These are phyloP conservation scores for Neonectria neomacrospora DNA, from an alignment of 2,329 filamentous ascomycete species.

Conservation along the genomic window DNA sequence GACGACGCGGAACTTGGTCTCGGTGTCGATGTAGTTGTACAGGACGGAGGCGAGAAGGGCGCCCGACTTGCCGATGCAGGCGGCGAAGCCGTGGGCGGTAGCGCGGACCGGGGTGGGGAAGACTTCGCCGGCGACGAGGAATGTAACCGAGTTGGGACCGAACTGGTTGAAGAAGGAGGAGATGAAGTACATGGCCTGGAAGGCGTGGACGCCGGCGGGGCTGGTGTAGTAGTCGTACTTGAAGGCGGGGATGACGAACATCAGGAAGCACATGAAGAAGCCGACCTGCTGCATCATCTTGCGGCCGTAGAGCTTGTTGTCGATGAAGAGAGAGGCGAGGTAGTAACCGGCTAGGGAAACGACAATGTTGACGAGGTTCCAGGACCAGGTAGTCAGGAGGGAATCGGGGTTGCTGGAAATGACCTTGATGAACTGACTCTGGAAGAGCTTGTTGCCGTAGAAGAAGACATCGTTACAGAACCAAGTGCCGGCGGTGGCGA, in stretches of 20 bases:
- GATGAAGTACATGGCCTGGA: slow-evolving; percentile 98
- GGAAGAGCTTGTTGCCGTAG: slow-evolving; percentile 99
- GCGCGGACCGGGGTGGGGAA: slow-evolving; percentile 94
- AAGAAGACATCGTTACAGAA: slow-evolving; percentile 99
- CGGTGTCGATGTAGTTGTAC: slow-evolving; percentile 92
- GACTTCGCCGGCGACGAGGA: slow-evolving; percentile 96
- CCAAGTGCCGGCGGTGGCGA: slow-evolving; percentile 90
- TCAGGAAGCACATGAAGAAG: slow-evolving; percentile 91
- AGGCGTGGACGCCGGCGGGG: slow-evolving; percentile 78
- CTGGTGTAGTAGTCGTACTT: slow-evolving; percentile 85
- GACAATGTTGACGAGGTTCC: slow-evolving; percentile 91
- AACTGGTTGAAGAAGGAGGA: slow-evolving; percentile 99
- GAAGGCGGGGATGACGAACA: slow-evolving; percentile 93
- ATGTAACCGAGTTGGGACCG: slow-evolving; percentile 94
- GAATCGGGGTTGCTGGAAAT: slow-evolving; percentile 76
- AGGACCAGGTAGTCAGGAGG: slow-evolving; percentile 88
- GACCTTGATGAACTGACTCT: slow-evolving; percentile 87
- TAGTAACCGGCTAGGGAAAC: slow-evolving; percentile 92
- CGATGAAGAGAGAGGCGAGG: slow-evolving; percentile 85
- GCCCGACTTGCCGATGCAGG: slow-evolving; percentile 88
- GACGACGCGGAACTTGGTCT: slow-evolving; percentile 89
- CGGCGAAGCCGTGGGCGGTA: slow-evolving; percentile 94
- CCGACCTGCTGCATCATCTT: slow-evolving; percentile 97
- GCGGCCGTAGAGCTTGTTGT: slow-evolving; percentile 96
- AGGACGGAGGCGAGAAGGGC: slow-evolving; percentile 87